Evolutionary conservation across 1,284 basidiomycete genomes (phyloP).

Genomic region (Puccinia horiana): DNA sequence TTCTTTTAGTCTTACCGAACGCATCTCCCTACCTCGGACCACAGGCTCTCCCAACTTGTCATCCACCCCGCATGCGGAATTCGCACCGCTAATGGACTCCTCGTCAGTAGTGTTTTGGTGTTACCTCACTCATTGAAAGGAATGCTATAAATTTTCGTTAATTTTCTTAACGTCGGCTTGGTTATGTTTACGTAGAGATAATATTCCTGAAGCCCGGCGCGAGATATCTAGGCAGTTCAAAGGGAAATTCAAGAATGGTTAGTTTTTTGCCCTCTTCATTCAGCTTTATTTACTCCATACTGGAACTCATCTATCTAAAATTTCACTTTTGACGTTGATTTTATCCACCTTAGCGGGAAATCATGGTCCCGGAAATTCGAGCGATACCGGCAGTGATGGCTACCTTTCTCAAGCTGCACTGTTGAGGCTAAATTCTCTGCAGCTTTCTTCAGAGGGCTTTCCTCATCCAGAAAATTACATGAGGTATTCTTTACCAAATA

Average conservation of each 20-base stretch:
- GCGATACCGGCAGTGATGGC: conserved; percentile 15
- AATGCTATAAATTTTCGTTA: neutral
- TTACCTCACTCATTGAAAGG: neutral
- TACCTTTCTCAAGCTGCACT: conserved; percentile 13
- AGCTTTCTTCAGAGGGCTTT: neutral
- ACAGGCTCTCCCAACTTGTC: neutral
- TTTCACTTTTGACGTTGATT: neutral
- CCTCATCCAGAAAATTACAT: neutral
- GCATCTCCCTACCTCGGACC: conserved; percentile 8
- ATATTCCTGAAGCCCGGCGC: neutral
- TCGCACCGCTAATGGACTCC: neutral
- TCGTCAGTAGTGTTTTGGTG: neutral
- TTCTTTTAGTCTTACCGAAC: conserved; percentile 1
- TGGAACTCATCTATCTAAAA: neutral
- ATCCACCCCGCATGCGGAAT: neutral
- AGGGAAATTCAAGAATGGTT: conserved; percentile 5
- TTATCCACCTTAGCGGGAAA: neutral
- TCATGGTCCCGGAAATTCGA: conserved; percentile 17
- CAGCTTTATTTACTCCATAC: neutral
- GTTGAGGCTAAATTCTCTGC: neutral
- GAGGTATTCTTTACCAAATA: neutral
- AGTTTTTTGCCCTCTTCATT: neutral
- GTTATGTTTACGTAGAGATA: neutral
- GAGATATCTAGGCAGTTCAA: neutral
- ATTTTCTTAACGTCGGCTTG: neutral